phyloP scores from a whole-genome alignment of 1,284 basidiomycete genomes.

The Trametes hirsuta region DNA sequence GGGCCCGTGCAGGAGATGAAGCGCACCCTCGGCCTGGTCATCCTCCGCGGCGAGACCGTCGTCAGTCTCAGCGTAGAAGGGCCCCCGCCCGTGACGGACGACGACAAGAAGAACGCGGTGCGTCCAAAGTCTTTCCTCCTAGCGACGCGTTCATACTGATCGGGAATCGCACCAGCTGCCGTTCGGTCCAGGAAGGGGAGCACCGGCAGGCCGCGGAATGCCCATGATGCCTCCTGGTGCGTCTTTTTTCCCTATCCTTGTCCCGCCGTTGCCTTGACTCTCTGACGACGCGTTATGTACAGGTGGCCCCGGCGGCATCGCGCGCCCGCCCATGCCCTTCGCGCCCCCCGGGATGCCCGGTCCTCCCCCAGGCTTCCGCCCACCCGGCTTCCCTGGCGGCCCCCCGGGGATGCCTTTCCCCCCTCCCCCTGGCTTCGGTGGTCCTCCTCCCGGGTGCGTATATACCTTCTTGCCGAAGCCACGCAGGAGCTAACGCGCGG shows the following conservation, averaged over 20 bases:
- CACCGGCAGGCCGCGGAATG: conserved; percentile 97
- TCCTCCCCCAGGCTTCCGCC: conserved; percentile 82
- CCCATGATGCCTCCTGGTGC: conserved; percentile 91
- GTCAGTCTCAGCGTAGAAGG: conserved; percentile 96
- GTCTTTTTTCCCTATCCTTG: conserved; percentile 34
- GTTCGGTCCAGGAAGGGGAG: conserved; percentile 90
- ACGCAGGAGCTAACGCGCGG: neutral
- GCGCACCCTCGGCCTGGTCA: conserved; percentile 92
- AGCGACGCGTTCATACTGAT: neutral
- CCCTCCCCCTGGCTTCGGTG: conserved; percentile 78
- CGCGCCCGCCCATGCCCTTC: conserved; percentile 85
- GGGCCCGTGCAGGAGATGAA: conserved; percentile 94
- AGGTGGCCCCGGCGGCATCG: conserved; percentile 73
- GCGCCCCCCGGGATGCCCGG: conserved; percentile 80
- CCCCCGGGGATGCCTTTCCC: conserved; percentile 55
- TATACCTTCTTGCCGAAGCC: neutral
- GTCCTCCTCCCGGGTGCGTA: conserved; percentile 84
- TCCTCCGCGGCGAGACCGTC: conserved; percentile 95
- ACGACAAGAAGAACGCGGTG: conserved; percentile 82
- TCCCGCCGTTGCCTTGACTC: conserved; percentile 16
- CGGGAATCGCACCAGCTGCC: conserved; percentile 62
- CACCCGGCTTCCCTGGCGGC: conserved; percentile 70
- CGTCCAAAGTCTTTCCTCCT: conserved; percentile 16
- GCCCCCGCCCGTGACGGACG: conserved; percentile 90
- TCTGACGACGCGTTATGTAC: conserved; percentile 11